Conservation (phyloP, 2,329 filamentous ascomycete species). For the Leptographium procerum region DNA sequence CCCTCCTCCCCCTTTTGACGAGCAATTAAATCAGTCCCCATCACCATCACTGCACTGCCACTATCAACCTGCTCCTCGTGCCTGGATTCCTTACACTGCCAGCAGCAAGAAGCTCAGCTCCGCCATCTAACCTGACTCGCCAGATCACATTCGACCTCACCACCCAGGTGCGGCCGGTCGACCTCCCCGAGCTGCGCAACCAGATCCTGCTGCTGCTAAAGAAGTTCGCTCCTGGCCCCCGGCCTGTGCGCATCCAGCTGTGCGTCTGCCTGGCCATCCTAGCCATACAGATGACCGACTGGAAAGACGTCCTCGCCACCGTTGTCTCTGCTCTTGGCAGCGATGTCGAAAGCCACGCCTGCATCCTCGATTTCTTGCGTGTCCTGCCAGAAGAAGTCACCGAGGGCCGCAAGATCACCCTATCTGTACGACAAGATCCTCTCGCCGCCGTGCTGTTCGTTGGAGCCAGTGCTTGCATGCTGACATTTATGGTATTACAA, state of each 20-base stretch:
- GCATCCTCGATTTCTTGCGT: slow-evolving; percentile 89
- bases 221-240: slow-evolving; percentile 69
- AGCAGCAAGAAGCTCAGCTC: neutral
- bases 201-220: slow-evolving; percentile 75
- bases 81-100: slow-evolving; percentile 1
- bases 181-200: slow-evolving; percentile 66
- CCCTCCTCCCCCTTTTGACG: slow-evolving; percentile 10
- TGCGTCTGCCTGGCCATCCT: slow-evolving; percentile 90
- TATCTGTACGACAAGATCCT: slow-evolving; percentile 70
- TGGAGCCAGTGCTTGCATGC: neutral
- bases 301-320: slow-evolving; percentile 82
- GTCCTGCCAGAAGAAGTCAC: slow-evolving; percentile 98
- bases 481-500: neutral
- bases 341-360: slow-evolving; percentile 68
- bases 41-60: neutral
- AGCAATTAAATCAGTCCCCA: neutral
- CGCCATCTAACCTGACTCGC: neutral
- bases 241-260: slow-evolving; percentile 78
- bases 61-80: neutral
- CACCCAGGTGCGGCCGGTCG: slow-evolving; percentile 67
- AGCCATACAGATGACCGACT: slow-evolving; percentile 90
- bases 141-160: slow-evolving; percentile 92
- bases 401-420: slow-evolving; percentile 97
- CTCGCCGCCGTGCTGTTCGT: neutral
- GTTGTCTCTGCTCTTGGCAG: slow-evolving; percentile 70